A percentile compares a stretch with the other conserved stretches of the same genome.
phyloP scores from a whole-genome alignment of 129 eudicot species.

The Deinandra increscens region DNA sequence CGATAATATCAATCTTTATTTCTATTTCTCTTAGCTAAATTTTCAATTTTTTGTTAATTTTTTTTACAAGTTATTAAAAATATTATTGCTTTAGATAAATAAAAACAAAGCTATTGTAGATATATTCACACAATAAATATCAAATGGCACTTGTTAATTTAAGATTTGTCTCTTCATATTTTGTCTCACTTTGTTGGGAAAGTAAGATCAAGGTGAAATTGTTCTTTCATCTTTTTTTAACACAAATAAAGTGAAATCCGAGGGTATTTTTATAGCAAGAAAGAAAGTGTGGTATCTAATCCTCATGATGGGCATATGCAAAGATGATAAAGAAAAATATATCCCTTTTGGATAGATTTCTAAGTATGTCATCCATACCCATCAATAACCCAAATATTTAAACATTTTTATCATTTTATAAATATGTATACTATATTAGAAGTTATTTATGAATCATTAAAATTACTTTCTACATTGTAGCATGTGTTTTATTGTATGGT shows the following conservation, averaged over 20 bases:
- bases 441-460: background rate
- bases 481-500: background rate
- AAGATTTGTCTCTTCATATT: constrained; percentile 14
- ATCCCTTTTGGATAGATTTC: constrained; percentile 22
- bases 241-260: constrained; percentile 11
- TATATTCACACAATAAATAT: constrained; percentile 19
- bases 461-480: background rate
- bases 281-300: constrained; percentile 34
- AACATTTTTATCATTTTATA: background rate
- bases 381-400: too few species aligned
- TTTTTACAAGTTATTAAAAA: too few species aligned
- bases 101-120: constrained; percentile 3
- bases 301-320: constrained; percentile 36
- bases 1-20: background rate
- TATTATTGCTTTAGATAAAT: background rate
- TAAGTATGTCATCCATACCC: constrained; percentile 14
- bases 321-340: constrained; percentile 28
- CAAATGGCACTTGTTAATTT: constrained; percentile 20
- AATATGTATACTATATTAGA: background rate
- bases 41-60: too few species aligned
- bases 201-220: constrained; percentile 31
- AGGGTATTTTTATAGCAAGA: constrained; percentile 9
- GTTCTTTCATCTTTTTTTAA: constrained; percentile 15
- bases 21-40: background rate
- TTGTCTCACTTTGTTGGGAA: constrained; percentile 31